These are phyloP conservation scores for Cordyceps javanica DNA, from an alignment of 2,329 filamentous ascomycete species.

Conservation along the genomic window DNA sequence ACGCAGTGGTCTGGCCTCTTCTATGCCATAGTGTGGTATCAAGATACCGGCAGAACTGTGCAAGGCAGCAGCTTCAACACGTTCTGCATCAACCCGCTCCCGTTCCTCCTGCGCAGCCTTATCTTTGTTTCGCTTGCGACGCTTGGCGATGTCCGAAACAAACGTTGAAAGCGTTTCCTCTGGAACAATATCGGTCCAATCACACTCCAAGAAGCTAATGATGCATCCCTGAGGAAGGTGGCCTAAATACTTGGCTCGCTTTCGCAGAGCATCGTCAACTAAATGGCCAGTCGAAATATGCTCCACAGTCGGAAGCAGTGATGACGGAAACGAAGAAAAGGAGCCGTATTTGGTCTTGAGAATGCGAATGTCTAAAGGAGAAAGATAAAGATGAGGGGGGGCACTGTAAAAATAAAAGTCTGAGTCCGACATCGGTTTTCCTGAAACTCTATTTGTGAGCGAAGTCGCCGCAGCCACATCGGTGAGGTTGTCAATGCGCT, in stretches of 20 bases:
- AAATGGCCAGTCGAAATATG: constrained; percentile 84
- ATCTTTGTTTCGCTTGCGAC: constrained; percentile 71
- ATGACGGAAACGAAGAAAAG: constrained; percentile 77
- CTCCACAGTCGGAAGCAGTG: constrained; percentile 79
- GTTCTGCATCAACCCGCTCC: constrained; percentile 74
- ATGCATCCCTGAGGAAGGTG: constrained; percentile 89
- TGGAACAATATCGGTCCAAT: constrained; percentile 86
- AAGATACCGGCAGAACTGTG: constrained; percentile 42
- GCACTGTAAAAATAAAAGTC: constrained; percentile 85
- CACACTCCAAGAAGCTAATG: constrained; percentile 85
- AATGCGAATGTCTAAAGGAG: constrained; percentile 85
- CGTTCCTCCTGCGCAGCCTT: constrained; percentile 84
- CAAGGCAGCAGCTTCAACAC: constrained; percentile 65
- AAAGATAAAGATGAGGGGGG: constrained; percentile 81
- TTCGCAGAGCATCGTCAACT: constrained; percentile 77
- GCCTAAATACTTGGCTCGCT: constrained; percentile 77
- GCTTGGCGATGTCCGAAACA: constrained; percentile 65
- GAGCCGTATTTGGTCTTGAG: constrained; percentile 82
- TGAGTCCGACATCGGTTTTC: constrained; percentile 30
- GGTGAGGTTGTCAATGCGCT: constrained; percentile 54
- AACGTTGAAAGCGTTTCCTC: constrained; percentile 71
- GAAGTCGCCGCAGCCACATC: constrained; percentile 18
- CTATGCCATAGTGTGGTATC: constrained; percentile 30
- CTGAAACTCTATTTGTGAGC: constrained; percentile 14
- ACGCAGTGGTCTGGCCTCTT: constrained; percentile 31